Evolutionary conservation across 352 stramenopile genomes (phyloP), one percentile per base, ranked within the genome.

Genomic region (Phytophthora palmivora): DNA sequence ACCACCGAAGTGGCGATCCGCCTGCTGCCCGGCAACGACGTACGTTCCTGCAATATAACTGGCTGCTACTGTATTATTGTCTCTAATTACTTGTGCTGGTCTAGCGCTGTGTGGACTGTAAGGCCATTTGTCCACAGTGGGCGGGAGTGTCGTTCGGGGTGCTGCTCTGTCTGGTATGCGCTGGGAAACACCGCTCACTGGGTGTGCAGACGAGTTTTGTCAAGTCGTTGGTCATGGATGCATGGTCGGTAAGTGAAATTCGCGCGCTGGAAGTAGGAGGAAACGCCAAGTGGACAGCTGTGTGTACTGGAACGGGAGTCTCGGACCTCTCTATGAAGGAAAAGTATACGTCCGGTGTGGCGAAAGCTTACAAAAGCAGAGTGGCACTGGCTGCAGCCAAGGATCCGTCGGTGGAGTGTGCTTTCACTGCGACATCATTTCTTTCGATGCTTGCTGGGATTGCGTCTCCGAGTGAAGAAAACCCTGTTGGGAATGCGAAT

Each of bases 191-290:
- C 69, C 84, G 87, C 22, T 82, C 87, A 14, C 59, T 96, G n/a
- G 87, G 87, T 4, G 87, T 96, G 7, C 72, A 76, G 42, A 81
- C 82, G 50, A 94, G 84, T 67, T 91, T 94, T 57, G 85, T 96
- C 70, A 93, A 94, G 75, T 94, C 85, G 10, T 44, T 96, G 9
- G 69, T 59, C 14, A 94, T 96, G 84, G 87, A 96, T 55, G 74
- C 63, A 8, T 96, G 87, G 85, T 78, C 80, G 8, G 16, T 49
- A 7, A 69, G 19, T 4, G 83, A 95, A 48, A 67, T 79, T 10
- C 72, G 77, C 16, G 59, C 68, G 14, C 65, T 95, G n/a, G 80
- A 93, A 63, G 55, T 79, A 15, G 85, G 84, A 15, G 84, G 87
- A 21, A 95, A 94, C 43, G 87, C 78, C 47, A 95, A 95, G 63